phyloP scores from a whole-genome alignment of 495 filamentous ascomycete genomes.

The Chaetomium tenue region DNA sequence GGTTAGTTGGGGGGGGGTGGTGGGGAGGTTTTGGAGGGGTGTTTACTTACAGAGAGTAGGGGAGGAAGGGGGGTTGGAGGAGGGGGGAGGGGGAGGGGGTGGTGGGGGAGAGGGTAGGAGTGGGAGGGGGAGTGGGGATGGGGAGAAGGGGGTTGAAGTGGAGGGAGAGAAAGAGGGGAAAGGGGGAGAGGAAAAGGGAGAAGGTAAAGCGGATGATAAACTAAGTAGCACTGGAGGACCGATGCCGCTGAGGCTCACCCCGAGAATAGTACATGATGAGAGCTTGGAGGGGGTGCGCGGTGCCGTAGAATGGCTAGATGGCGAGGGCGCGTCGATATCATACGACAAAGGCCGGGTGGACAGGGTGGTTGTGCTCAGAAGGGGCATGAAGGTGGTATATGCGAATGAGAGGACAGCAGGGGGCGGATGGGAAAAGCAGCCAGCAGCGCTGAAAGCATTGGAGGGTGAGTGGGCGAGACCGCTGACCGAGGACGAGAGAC shows the following conservation, averaged over 20 bases:
- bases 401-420: conserved; percentile 19
- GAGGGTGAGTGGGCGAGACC: conserved; percentile 30
- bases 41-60: too few species aligned
- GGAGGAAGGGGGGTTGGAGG: too few species aligned
- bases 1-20: conserved; percentile 37
- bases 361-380: conserved; percentile 30
- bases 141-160: too few species aligned
- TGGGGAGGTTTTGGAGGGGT: conserved; percentile 32
- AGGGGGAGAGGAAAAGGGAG: too few species aligned
- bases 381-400: conserved; percentile 30
- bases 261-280: conserved; percentile 40
- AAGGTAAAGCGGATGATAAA: too few species aligned
- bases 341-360: neutral
- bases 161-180: too few species aligned
- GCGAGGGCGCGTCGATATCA: neutral
- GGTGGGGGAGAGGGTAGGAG: too few species aligned
- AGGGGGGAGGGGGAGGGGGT: conserved; percentile 14
- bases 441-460: conserved; percentile 22
- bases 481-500: conserved; percentile 29
- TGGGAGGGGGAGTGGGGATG: too few species aligned
- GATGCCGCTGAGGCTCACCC: conserved; percentile 39
- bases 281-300: conserved; percentile 33
- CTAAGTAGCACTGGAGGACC: too few species aligned
- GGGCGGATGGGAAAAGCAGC: conserved; percentile 13
- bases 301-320: conserved; percentile 37